Evolutionary conservation across 2,329 filamentous ascomycete genomes (phyloP).

Genomic region (Cladosporium halotolerans): DNA sequence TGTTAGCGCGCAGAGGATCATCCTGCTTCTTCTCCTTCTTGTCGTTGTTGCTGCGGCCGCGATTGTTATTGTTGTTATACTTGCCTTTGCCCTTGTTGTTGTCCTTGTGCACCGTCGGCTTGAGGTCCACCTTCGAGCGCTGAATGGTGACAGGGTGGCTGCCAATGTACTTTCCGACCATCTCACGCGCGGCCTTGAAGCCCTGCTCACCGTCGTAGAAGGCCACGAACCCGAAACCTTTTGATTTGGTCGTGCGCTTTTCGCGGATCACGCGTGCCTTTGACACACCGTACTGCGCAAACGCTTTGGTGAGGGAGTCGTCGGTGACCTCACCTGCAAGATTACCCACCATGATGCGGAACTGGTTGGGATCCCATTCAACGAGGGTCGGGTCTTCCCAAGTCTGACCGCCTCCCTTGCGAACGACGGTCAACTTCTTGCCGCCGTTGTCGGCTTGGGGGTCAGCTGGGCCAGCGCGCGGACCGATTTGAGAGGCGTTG

Average conservation of each 20-base stretch:
- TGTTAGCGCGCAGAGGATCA: slow-evolving; percentile 31
- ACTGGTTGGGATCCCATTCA: slow-evolving; percentile 93
- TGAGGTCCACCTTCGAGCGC: slow-evolving; percentile 88
- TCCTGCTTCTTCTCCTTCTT: slow-evolving; percentile 38
- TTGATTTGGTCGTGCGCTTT: slow-evolving; percentile 92
- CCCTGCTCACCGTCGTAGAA: slow-evolving; percentile 95
- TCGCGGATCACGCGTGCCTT: slow-evolving; percentile 92
- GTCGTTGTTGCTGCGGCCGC: slow-evolving; percentile 31
- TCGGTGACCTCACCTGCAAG: slow-evolving; percentile 96
- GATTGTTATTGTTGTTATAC: slow-evolving; percentile 49
- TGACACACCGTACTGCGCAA: slow-evolving; percentile 82
- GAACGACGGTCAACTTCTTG: slow-evolving; percentile 73
- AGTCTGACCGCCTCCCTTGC: slow-evolving; percentile 81
- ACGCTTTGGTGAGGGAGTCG: slow-evolving; percentile 90
- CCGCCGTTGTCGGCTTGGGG: slow-evolving; percentile 21
- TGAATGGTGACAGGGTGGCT: slow-evolving; percentile 77
- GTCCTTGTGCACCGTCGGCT: slow-evolving; percentile 56
- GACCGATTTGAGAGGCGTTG: slow-evolving; percentile 3
- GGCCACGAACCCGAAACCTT: slow-evolving; percentile 93
- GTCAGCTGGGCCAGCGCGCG: not conserved
- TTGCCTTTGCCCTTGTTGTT: slow-evolving; percentile 30
- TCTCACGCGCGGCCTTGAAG: slow-evolving; percentile 92
- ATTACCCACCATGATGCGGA: slow-evolving; percentile 93
- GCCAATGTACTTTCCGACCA: slow-evolving; percentile 98
- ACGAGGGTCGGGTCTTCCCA: slow-evolving; percentile 86